Percentiles rank a stretch among this genome's conserved stretches.
phyloP scores from a whole-genome alignment of 129 eudicot genomes.

The Lonicera japonica region DNA sequence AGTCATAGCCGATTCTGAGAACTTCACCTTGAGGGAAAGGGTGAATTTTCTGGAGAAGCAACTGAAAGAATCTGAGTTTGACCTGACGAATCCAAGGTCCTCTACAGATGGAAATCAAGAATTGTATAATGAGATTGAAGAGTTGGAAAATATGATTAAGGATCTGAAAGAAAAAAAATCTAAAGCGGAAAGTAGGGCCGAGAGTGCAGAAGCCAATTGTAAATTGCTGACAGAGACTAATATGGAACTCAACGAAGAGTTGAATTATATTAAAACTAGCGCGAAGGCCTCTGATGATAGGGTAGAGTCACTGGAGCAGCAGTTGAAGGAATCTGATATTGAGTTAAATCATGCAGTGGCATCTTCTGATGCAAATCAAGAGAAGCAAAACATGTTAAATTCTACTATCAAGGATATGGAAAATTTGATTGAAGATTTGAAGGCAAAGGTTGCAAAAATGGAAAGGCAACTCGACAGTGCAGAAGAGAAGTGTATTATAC shows the following conservation, averaged over 20 bases:
- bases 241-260: slow-evolving; percentile 36
- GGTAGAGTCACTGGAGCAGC: slow-evolving; percentile 51
- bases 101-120: slow-evolving; percentile 23
- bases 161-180: slow-evolving; percentile 20
- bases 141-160: slow-evolving; percentile 18
- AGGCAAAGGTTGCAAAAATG: slow-evolving; percentile 43
- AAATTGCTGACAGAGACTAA: slow-evolving; percentile 41
- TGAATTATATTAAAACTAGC: slow-evolving; percentile 19
- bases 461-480: slow-evolving; percentile 45
- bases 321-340: slow-evolving; percentile 54
- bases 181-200: slow-evolving; percentile 46
- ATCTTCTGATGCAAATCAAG: slow-evolving; percentile 68
- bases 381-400: slow-evolving; percentile 55
- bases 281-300: slow-evolving; percentile 23
- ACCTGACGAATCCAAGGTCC: slow-evolving; percentile 18
- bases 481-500: slow-evolving; percentile 66
- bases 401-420: slow-evolving; percentile 67
- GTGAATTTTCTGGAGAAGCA: slow-evolving; percentile 22
- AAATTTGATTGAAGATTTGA: slow-evolving; percentile 55
- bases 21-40: slow-evolving; percentile 23
- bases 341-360: slow-evolving; percentile 56
- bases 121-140: slow-evolving; percentile 7
- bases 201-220: slow-evolving; percentile 49
- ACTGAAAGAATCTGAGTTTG: slow-evolving; percentile 23
- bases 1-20: slow-evolving; percentile 14